Conservation (phyloP, 768 basidiomycete genomes). For the Sistotremastrum niveocremeum region DNA sequence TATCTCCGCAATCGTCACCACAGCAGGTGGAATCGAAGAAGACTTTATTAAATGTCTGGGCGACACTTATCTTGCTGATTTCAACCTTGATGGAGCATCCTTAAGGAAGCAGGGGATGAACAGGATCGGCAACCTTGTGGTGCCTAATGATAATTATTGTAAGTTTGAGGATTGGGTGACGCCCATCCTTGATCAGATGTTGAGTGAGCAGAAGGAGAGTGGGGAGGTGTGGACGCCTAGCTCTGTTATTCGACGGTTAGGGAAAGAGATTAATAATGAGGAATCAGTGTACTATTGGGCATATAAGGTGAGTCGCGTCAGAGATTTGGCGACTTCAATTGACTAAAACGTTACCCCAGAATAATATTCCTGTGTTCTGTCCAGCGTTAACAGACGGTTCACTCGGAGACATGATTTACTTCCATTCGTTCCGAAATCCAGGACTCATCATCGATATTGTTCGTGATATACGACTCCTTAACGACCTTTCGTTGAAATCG, state of each 20-base stretch:
- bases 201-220: constrained; percentile 67
- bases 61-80: constrained; percentile 91
- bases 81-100: constrained; percentile 80
- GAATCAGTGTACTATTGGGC: constrained; percentile 99
- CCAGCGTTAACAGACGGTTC: constrained; percentile 97
- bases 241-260: constrained; percentile 80
- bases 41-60: constrained; percentile 98
- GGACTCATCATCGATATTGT: constrained; percentile 89
- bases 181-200: constrained; percentile 83
- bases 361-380: constrained; percentile 97
- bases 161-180: constrained; percentile 99
- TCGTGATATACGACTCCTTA: constrained; percentile 80
- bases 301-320: constrained; percentile 57
- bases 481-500: constrained; percentile 78
- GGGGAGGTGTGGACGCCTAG: constrained; percentile 86
- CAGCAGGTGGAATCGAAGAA: constrained; percentile 96
- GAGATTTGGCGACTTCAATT: constrained; percentile 2
- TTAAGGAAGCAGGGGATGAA: constrained; percentile 88
- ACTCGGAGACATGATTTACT: constrained; percentile 98
- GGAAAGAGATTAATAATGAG: constrained; percentile 94
- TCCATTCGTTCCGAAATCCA: constrained; percentile 85
- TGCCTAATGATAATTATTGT: constrained; percentile 99
- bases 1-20: constrained; percentile 83
- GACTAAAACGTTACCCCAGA: constrained; percentile 39
- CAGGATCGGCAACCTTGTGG: constrained; percentile 88